phyloP scores from a whole-genome alignment of 2,329 filamentous ascomycete genomes.

The Phialophora expanda region DNA sequence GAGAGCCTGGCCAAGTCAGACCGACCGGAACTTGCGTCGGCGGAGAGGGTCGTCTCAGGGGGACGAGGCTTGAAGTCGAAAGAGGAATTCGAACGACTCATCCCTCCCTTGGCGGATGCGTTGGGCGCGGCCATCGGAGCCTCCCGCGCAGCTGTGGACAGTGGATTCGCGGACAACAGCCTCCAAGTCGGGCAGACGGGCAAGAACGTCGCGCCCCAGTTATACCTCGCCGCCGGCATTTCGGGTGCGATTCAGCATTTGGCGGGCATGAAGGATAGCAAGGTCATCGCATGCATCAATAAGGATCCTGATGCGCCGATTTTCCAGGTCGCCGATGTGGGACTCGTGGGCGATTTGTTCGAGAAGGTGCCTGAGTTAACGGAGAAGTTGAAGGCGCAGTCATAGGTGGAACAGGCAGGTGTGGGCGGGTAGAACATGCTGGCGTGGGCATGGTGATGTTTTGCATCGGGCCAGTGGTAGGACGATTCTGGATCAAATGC shows the following conservation, averaged over 20 bases:
- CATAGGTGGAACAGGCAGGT: neutral
- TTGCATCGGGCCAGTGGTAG: neutral
- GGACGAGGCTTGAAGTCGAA: slow-evolving; percentile 96
- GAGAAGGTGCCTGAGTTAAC: slow-evolving; percentile 95
- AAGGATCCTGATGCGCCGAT: slow-evolving; percentile 97
- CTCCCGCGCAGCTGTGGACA: slow-evolving; percentile 92
- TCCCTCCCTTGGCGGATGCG: slow-evolving; percentile 88
- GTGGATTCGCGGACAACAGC: slow-evolving; percentile 97
- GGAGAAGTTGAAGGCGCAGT: slow-evolving; percentile 76
- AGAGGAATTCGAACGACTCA: slow-evolving; percentile 92
- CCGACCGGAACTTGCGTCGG: slow-evolving; percentile 90
- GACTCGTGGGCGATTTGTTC: slow-evolving; percentile 92
- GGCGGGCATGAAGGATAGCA: slow-evolving; percentile 99
- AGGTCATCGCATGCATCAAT: slow-evolving; percentile 98
- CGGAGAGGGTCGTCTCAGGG: slow-evolving; percentile 85
- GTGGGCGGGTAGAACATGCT: no score
- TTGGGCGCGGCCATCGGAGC: slow-evolving; percentile 95
- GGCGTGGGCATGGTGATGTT: neutral
- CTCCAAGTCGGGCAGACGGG: slow-evolving; percentile 97
- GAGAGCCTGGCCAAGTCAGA: slow-evolving; percentile 93
- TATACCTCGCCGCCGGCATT: slow-evolving; percentile 95
- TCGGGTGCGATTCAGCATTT: slow-evolving; percentile 97
- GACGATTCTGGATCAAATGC: neutral
- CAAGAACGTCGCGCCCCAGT: slow-evolving; percentile 94
- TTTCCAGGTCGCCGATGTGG: slow-evolving; percentile 97